These are phyloP conservation scores for Metschnikowia baotianmanensis DNA, from an alignment of 805 yeast species.

Conservation along the genomic window DNA sequence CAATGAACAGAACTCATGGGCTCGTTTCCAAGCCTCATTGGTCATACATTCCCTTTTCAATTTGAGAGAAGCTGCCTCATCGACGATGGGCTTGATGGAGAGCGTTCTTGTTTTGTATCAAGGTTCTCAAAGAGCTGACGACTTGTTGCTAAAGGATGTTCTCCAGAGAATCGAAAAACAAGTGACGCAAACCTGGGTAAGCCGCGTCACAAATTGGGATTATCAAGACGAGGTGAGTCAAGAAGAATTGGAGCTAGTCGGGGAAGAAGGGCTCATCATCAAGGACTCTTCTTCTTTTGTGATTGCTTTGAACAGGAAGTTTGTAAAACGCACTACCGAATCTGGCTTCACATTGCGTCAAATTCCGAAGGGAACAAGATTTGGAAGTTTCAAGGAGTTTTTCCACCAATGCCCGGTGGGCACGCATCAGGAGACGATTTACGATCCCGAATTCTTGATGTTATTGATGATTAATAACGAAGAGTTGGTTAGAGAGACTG, in stretches of 20 bases:
- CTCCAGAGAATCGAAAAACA: slow-evolving; percentile 57
- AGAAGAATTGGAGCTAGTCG: slow-evolving; percentile 46
- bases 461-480: slow-evolving; percentile 61
- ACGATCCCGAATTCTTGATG: slow-evolving; percentile 73
- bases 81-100: slow-evolving; percentile 48
- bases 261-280: slow-evolving; percentile 46
- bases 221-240: slow-evolving; percentile 42
- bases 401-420: slow-evolving; percentile 2
- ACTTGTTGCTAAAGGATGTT: slow-evolving; percentile 56
- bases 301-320: slow-evolving; percentile 49
- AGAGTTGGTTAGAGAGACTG: slow-evolving; percentile 47
- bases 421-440: slow-evolving; percentile 32
- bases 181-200: slow-evolving; percentile 61
- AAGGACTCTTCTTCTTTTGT: slow-evolving; percentile 45
- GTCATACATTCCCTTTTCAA: slow-evolving; percentile 49
- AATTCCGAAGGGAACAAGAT: slow-evolving; percentile 2
- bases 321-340: slow-evolving; percentile 48
- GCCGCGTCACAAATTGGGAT: slow-evolving; percentile 64
- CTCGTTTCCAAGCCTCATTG: slow-evolving; percentile 45
- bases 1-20: slow-evolving; percentile 13
- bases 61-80: slow-evolving; percentile 43
- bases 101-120: slow-evolving; percentile 48
- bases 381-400: slow-evolving; percentile 9
- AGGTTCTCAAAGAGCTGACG: slow-evolving; percentile 65
- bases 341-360: slow-evolving; percentile 10